phyloP scores from a whole-genome alignment of 2,329 filamentous ascomycete species.

The Penicillium sp. region DNA sequence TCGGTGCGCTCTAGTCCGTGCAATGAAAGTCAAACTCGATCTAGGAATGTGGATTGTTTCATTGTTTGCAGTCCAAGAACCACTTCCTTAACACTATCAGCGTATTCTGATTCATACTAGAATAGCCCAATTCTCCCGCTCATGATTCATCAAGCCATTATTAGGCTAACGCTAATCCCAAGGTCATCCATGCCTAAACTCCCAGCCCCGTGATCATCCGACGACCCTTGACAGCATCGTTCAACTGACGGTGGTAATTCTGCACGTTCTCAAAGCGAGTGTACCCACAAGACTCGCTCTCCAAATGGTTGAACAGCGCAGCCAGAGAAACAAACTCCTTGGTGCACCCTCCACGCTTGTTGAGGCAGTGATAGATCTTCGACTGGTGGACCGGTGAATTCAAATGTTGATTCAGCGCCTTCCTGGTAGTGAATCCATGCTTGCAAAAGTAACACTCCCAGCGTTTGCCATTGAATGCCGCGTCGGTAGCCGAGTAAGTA shows the following conservation, averaged over 20 bases:
- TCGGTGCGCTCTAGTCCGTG: no score
- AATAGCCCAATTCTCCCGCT: no score
- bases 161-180: no score
- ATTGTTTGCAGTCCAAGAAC: no score
- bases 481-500: slow-evolving; percentile 40
- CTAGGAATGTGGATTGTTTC: no score
- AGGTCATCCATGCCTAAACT: no score
- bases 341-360: slow-evolving; percentile 30
- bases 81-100: no score
- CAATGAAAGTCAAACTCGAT: no score
- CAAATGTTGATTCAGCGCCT: no score
- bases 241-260: neutral
- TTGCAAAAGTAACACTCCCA: slow-evolving; percentile 62
- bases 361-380: slow-evolving; percentile 48
- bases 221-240: neutral
- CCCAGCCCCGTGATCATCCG: neutral
- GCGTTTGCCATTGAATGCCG: slow-evolving; percentile 48
- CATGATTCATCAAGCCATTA: no score
- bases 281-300: slow-evolving; percentile 46
- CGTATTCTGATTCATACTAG: no score
- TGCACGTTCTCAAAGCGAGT: slow-evolving; percentile 46
- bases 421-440: no score
- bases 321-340: slow-evolving; percentile 43
- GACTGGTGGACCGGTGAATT: slow-evolving; percentile 49
- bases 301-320: slow-evolving; percentile 46